These are phyloP conservation scores for Ceratocystis alfenasii DNA, from an alignment of 2,329 filamentous ascomycete species.

Conservation along the genomic window DNA sequence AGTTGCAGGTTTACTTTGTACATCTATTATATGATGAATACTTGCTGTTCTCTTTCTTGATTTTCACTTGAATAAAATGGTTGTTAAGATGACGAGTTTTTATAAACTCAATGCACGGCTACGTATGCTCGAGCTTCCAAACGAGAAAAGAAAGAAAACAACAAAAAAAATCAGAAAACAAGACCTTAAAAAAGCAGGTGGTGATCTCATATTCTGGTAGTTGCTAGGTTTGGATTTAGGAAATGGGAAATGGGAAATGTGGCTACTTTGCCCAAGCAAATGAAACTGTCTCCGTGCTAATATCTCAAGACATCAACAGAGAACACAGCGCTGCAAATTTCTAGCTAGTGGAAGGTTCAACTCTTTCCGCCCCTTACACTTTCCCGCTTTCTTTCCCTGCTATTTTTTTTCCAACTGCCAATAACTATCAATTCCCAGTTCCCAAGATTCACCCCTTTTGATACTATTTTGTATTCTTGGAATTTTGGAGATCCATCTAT, in stretches of 20 bases:
- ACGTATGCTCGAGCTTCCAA: background rate
- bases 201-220: background rate
- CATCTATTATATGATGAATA: background rate
- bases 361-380: background rate
- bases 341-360: background rate
- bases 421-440: background rate
- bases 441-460: background rate
- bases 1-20: background rate
- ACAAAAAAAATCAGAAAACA: no score
- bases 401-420: background rate
- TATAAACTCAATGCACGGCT: background rate
- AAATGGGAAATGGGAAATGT: background rate
- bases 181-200: background rate
- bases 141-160: background rate
- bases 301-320: slow-evolving; percentile 2
- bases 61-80: background rate
- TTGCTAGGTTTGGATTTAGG: background rate
- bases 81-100: background rate
- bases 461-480: background rate
- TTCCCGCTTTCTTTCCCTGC: background rate
- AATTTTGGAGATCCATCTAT: slow-evolving; percentile 1
- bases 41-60: no score
- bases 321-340: background rate
- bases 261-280: background rate
- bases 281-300: background rate